These are phyloP conservation scores for Closterium sp. DNA, from an alignment of 139 green algal species.

Conservation along the genomic window DNA sequence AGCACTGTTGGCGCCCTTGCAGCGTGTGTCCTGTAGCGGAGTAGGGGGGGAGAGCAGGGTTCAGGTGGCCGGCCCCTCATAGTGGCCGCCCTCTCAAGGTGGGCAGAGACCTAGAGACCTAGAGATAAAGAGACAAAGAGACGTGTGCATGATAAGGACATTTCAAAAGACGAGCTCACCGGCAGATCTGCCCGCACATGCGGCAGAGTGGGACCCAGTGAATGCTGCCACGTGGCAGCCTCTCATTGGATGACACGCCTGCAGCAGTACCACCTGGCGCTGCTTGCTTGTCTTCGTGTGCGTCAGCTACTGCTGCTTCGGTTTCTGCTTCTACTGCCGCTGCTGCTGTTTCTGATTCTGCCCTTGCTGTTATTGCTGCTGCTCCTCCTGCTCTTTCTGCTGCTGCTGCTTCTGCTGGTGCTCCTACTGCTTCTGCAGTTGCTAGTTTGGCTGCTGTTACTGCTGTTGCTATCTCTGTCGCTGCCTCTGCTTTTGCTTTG, in stretches of 20 bases:
- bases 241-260: neutral
- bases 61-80: no score
- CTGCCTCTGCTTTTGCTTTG: neutral
- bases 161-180: neutral
- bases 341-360: neutral
- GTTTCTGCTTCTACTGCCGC: neutral
- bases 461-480: neutral
- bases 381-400: no score
- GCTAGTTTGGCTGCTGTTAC: neutral
- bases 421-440: neutral
- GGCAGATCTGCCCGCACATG: neutral
- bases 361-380: neutral
- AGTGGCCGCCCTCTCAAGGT: no score
- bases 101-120: no score
- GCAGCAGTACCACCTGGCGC: no score
- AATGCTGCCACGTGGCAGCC: neutral
- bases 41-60: no score
- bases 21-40: neutral
- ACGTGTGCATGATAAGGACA: no score
- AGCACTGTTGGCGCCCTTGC: neutral
- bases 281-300: neutral
- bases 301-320: neutral
- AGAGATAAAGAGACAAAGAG: no score
- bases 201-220: neutral
- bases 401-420: neutral